Conservation (phyloP, 768 basidiomycete genomes). For the Coprinellus micaceus region DNA sequence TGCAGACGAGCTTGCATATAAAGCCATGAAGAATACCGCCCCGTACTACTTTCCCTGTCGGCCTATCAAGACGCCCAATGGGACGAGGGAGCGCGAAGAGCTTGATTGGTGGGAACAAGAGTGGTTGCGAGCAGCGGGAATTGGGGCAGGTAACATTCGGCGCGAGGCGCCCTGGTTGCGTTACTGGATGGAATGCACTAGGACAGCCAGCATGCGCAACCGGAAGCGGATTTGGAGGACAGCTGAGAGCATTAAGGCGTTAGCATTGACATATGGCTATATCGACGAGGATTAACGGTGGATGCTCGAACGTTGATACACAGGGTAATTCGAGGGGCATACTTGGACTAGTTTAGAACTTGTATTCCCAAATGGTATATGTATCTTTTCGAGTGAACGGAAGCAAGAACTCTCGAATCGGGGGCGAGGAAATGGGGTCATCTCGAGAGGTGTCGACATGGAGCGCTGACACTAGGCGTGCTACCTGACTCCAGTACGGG, state of each 20-base stretch:
- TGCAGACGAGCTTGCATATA: not conserved
- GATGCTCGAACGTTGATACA: too few relatives aligned
- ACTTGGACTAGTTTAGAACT: too few relatives aligned
- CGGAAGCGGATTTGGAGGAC: conserved; percentile 14
- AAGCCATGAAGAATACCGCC: not conserved
- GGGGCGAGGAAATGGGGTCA: too few relatives aligned
- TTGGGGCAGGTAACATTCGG: not conserved
- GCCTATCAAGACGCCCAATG: not conserved
- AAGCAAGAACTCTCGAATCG: too few relatives aligned
- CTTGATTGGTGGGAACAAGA: not conserved
- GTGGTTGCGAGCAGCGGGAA: not conserved
- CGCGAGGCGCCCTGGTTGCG: not conserved
- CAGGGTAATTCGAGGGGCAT: too few relatives aligned
- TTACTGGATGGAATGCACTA: conserved; percentile 7
- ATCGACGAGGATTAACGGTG: not conserved
- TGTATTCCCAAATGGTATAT: too few relatives aligned
- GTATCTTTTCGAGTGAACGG: too few relatives aligned
- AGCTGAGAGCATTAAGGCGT: conserved; percentile 6
- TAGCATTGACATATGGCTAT: not conserved
- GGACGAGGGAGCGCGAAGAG: not conserved
- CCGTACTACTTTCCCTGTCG: not conserved
- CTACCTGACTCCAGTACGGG: too few relatives aligned
- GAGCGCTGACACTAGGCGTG: too few relatives aligned
- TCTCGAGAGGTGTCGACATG: too few relatives aligned
- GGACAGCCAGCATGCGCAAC: conserved; percentile 12